Evolutionary conservation across 1,284 basidiomycete genomes (phyloP).

Genomic region (Pterula multifida): DNA sequence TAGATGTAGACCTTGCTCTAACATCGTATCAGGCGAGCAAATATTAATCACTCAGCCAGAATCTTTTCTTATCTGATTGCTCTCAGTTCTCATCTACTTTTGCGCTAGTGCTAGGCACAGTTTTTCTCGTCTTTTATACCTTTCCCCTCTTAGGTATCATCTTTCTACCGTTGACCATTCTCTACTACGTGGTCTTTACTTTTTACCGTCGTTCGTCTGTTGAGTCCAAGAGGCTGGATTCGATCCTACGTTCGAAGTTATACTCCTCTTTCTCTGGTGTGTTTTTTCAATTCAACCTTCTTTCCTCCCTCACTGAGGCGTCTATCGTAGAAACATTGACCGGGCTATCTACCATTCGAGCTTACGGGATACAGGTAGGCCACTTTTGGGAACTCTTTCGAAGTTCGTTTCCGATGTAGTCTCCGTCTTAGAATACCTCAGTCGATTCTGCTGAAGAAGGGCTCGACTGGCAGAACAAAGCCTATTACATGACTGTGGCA

Average conservation of each 20-base stretch:
- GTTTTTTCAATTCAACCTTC: conserved; percentile 23
- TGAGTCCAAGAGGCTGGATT: conserved; percentile 64
- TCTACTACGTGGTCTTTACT: conserved; percentile 36
- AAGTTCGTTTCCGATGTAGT: not conserved
- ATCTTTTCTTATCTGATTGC: not conserved
- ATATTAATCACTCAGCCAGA: not conserved
- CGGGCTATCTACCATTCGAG: conserved; percentile 31
- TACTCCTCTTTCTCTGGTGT: conserved; percentile 43
- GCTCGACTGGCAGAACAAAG: conserved; percentile 66
- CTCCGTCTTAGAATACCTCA: conserved; percentile 26
- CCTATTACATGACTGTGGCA: conserved; percentile 67
- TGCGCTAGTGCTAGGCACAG: conserved; percentile 39
- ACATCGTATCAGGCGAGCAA: conserved; percentile 28
- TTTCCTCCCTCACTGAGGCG: conserved; percentile 50
- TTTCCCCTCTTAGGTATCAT: conserved; percentile 53
- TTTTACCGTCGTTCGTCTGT: conserved; percentile 48
- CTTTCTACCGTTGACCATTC: conserved; percentile 35
- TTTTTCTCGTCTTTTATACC: conserved; percentile 48
- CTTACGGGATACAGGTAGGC: conserved; percentile 27
- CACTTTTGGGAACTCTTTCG: not conserved
- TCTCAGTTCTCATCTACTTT: conserved; percentile 33
- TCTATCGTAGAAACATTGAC: conserved; percentile 25
- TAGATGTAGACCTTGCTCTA: conserved; percentile 37
- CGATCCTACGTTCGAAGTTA: conserved; percentile 50
- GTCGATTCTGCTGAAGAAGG: conserved; percentile 39